These are phyloP conservation scores for Striga hermonthica DNA, from an alignment of 305 asterid genomes.

Conservation along the genomic window DNA sequence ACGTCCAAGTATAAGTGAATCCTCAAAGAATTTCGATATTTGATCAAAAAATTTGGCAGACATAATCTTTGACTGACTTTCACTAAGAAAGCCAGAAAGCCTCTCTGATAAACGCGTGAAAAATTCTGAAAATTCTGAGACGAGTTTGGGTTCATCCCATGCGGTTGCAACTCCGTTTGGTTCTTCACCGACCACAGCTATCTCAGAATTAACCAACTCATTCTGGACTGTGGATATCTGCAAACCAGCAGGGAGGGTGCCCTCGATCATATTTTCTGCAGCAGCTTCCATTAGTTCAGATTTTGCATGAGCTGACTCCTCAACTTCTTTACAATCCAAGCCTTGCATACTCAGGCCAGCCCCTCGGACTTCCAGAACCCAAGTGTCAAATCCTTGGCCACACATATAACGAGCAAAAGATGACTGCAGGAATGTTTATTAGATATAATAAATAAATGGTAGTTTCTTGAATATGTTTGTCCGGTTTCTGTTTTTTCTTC, in stretches of 20 bases:
- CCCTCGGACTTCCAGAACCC: slow-evolving; percentile 94
- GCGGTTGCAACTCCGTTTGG: slow-evolving; percentile 42
- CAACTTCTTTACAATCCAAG: slow-evolving; percentile 54
- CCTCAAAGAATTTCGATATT: slow-evolving; percentile 70
- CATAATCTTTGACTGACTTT: slow-evolving; percentile 68
- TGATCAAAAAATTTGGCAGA: slow-evolving; percentile 81
- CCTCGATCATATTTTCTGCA: slow-evolving; percentile 47
- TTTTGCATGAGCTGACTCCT: slow-evolving; percentile 51
- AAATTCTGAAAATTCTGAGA: slow-evolving; percentile 60
- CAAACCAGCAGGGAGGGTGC: slow-evolving; percentile 39
- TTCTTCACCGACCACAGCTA: slow-evolving; percentile 41
- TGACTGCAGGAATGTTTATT: slow-evolving; percentile 49
- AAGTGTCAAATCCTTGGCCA: slow-evolving; percentile 95
- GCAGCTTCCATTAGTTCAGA: slow-evolving; percentile 66
- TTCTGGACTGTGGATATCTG: slow-evolving; percentile 36
- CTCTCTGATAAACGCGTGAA: slow-evolving; percentile 75
- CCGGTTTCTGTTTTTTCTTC: background rate
- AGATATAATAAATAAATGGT: slow-evolving; percentile 24
- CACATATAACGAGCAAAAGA: slow-evolving; percentile 97
- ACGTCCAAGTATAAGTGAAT: slow-evolving; percentile 62
- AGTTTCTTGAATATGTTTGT: background rate
- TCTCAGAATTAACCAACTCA: slow-evolving; percentile 42
- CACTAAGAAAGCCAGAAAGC: slow-evolving; percentile 85
- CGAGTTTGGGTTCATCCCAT: slow-evolving; percentile 78
- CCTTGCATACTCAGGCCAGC: slow-evolving; percentile 75